Conservation (phyloP, 2,329 filamentous ascomycete genomes). For the Thelonectria rubi region DNA sequence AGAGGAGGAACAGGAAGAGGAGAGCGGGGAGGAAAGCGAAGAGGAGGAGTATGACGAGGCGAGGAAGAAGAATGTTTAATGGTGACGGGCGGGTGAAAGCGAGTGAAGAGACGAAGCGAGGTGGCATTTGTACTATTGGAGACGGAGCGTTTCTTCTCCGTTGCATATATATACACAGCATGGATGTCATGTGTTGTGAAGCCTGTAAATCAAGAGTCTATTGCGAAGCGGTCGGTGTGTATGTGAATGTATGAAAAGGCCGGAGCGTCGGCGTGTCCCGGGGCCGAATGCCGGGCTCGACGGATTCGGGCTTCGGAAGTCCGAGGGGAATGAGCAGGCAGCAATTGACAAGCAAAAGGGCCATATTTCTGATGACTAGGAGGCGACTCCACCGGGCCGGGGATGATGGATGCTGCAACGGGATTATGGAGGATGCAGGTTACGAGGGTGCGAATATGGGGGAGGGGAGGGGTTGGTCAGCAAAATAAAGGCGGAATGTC, state of each 20-base stretch:
- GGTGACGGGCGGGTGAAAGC: neutral
- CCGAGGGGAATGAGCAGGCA: neutral
- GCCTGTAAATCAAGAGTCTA: neutral
- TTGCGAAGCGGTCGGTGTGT: neutral
- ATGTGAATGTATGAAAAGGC: no score
- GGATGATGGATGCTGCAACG: neutral
- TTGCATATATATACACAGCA: slow-evolving; percentile 10
- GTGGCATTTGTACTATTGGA: slow-evolving; percentile 28
- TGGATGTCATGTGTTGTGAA: neutral
- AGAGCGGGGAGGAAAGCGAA: slow-evolving; percentile 52
- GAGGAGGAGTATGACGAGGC: slow-evolving; percentile 55
- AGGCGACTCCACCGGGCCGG: slow-evolving; percentile 15
- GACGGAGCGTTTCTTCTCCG: neutral
- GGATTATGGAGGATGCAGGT: no score
- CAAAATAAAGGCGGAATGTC: neutral
- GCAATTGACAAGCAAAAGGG: neutral
- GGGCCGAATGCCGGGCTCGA: neutral
- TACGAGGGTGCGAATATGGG: no score
- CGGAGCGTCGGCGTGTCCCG: neutral
- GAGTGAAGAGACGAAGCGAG: slow-evolving; percentile 1
- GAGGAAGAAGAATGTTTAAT: slow-evolving; percentile 52
- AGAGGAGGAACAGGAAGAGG: slow-evolving; percentile 47
- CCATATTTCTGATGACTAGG: no score
- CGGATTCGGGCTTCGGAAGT: neutral
- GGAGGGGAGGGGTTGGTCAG: slow-evolving; percentile 15